Conservation (phyloP, 768 basidiomycete species). For the Termitomyces sp. region DNA sequence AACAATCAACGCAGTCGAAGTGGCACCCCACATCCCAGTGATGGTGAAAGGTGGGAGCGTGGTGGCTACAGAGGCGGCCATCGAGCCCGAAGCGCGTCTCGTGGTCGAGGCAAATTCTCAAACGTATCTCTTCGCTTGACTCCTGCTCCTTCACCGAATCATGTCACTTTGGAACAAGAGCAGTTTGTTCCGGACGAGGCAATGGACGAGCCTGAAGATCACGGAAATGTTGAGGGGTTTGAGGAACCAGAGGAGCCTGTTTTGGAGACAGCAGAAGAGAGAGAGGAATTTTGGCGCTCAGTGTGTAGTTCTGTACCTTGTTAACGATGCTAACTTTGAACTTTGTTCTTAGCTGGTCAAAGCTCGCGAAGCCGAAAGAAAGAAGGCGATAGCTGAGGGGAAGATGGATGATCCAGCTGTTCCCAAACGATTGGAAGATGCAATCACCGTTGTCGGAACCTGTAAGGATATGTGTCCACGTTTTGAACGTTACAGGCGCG, state of each 20-base stretch:
- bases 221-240: constrained; percentile 22
- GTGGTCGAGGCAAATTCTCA: constrained; percentile 35
- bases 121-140: constrained; percentile 38
- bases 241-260: constrained; percentile 44
- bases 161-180: constrained; percentile 21
- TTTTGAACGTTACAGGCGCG: constrained; percentile 88
- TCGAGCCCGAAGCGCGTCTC: constrained; percentile 31
- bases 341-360: constrained; percentile 54
- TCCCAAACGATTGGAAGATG: constrained; percentile 79
- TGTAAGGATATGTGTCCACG: constrained; percentile 94
- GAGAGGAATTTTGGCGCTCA: constrained; percentile 70
- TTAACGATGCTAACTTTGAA: constrained; percentile 18
- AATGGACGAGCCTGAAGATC: constrained; percentile 29
- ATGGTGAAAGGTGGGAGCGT: constrained; percentile 61
- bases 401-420: constrained; percentile 86
- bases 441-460: constrained; percentile 90
- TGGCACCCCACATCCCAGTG: constrained; percentile 34
- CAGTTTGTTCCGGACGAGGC: constrained; percentile 29
- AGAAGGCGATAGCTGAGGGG: constrained; percentile 73
- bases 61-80: constrained; percentile 53
- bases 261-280: constrained; percentile 57
- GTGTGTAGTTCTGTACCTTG: constrained; percentile 35
- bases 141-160: constrained; percentile 9
- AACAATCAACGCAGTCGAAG: constrained; percentile 29
- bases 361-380: constrained; percentile 68